Evolutionary conservation across 371 early-diverging fungal genomes (phyloP), one percentile per base, ranked within the genome.

Genomic region (Umbelopsis sp.): DNA sequence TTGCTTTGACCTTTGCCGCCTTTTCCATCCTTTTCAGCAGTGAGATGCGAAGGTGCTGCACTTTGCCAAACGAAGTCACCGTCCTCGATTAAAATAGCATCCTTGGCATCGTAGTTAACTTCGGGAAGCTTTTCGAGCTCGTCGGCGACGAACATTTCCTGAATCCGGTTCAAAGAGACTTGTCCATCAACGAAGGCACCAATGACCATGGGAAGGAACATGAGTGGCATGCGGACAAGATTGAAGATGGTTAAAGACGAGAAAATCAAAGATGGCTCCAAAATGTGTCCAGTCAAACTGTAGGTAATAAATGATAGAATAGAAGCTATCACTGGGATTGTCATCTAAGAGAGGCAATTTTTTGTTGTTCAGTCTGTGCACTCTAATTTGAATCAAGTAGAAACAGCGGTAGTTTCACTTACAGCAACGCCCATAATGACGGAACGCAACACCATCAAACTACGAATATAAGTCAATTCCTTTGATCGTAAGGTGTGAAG

Each of bases 31-130:
- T 48, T 62, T 16, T 84, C 97, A 86, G 67, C 98, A 92, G 51
- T 81, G 82, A 50, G 93, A 74, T 6, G 97, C 90, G 1, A 99
- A 96, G 18, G 89, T 86, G 1, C 96, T 1, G 57, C 57, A 18
- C 57, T 57, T 57, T 57, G 57, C 57, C 57, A 57, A 7, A 57
- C 35, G 16, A 57, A 57, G 5, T 57, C 57, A 18, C 57, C 89
- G 74, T 97, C 96, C n/a, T 96, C 86, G 12, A 86, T 74, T 1
- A 91, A 84, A 3, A 91, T 83, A 53, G 93, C 84, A 7, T 74
- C 70, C 38, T 78, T 74, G 18, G 78, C 79, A 69, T 78, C 67
- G 16, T 76, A 72, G 16, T 74, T 79, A n/a, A 77, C 70, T 3
- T 68, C 65, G 1, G 77, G 78, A 32, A 74, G 67, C 41, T 67